These are phyloP conservation scores for Eimeria acervulina DNA, from an alignment of 169 alveolate species.

Conservation along the genomic window DNA sequence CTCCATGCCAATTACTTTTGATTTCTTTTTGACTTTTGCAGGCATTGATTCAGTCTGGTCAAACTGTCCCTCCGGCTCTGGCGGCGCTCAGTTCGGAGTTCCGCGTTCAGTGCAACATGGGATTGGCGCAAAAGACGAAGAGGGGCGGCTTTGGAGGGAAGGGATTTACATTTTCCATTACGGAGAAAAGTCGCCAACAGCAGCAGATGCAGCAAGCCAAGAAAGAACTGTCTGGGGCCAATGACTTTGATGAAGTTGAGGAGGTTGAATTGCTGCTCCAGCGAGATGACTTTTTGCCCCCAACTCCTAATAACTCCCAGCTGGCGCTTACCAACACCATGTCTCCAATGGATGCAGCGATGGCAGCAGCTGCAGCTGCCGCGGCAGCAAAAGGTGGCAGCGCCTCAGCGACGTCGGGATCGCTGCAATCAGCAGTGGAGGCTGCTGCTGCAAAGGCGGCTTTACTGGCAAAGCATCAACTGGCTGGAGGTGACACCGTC, in stretches of 20 bases:
- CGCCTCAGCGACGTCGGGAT: slow-evolving; percentile 14
- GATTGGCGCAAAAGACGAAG: slow-evolving; percentile 92
- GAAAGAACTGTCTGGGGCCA: slow-evolving; percentile 90
- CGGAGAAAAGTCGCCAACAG: slow-evolving; percentile 95
- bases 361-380: slow-evolving; percentile 69
- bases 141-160: slow-evolving; percentile 97
- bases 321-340: slow-evolving; percentile 15
- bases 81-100: slow-evolving; percentile 90
- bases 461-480: slow-evolving; percentile 69
- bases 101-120: slow-evolving; percentile 87
- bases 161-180: slow-evolving; percentile 96
- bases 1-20: background rate
- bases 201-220: slow-evolving; percentile 92
- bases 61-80: slow-evolving; percentile 93
- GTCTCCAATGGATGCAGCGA: slow-evolving; percentile 64
- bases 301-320: background rate
- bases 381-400: slow-evolving; percentile 73
- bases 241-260: slow-evolving; percentile 71
- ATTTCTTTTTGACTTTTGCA: background rate
- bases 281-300: slow-evolving; percentile 39
- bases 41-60: slow-evolving; percentile 91
- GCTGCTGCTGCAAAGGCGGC: slow-evolving; percentile 84
- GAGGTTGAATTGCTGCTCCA: slow-evolving; percentile 76
- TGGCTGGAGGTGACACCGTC: slow-evolving; percentile 44
- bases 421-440: slow-evolving; percentile 83